Evolutionary conservation across 768 basidiomycete genomes (phyloP).

Genomic region (Boletus barrowsii): DNA sequence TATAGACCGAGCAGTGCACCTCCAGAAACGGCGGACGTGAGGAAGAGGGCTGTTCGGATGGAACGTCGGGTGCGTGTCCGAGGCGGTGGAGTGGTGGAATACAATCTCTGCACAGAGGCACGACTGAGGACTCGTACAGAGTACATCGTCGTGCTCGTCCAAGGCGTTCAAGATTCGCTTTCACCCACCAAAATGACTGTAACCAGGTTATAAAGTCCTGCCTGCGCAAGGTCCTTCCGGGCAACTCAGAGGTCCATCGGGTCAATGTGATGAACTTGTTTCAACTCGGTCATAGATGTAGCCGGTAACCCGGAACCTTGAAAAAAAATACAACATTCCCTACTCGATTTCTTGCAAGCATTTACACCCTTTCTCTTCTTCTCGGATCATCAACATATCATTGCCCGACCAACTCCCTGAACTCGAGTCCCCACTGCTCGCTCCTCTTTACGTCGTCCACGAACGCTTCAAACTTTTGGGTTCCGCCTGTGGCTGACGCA

Average conservation of each 20-base stretch:
- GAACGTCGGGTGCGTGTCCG: conserved; percentile 2
- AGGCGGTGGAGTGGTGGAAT: conserved; percentile 2
- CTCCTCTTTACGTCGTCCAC: conserved; percentile 72
- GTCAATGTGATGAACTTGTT: not conserved
- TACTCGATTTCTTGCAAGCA: not conserved
- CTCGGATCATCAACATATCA: conserved; percentile 15
- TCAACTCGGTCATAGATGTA: not conserved
- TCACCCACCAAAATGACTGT: not conserved
- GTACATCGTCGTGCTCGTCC: conserved; percentile 5
- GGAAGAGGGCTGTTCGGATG: conserved; percentile 13
- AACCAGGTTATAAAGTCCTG: not conserved
- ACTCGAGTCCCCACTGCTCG: conserved; percentile 64
- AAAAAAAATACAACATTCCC: not conserved
- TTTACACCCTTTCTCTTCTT: not conserved
- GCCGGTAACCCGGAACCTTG: not conserved
- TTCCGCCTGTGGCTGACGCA: conserved; percentile 21
- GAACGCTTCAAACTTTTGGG: conserved; percentile 68
- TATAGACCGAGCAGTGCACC: conserved; percentile 20
- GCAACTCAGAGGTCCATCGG: not conserved
- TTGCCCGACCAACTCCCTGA: conserved; percentile 36
- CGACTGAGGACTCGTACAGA: not conserved
- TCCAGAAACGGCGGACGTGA: conserved; percentile 18
- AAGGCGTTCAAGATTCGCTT: not conserved
- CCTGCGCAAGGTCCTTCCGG: conserved; percentile 13
- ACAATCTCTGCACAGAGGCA: conserved; percentile 1